Base-by-base conservation (phyloP, 2,329 filamentous ascomycete species). In the Calonectria naviculata region DNA sequence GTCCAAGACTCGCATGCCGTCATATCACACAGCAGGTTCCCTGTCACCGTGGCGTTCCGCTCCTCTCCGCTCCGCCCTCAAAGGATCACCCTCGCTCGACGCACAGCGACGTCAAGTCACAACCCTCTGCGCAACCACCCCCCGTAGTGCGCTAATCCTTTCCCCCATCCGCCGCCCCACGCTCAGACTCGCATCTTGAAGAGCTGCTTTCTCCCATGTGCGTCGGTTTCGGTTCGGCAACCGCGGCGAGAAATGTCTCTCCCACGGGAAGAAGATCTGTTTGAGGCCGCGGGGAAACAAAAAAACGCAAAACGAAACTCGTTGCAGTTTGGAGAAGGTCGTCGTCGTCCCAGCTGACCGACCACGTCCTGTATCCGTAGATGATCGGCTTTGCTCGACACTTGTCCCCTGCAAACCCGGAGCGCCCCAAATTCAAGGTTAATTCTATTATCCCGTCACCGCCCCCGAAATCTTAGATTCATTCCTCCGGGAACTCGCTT, bases 381-480 rank as follows among this genome's bases (percentile, higher is more conserved):
- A 41, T 61, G 67, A 69, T 69, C 67, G 42, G 36, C 67, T 60
- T 19, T 34, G 56, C 19, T 49, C 38, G 31, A 49, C 31, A 52
- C 46, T 60, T 31, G 54, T 28, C 54, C 67, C 68, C 63, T 70
- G 68, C 63, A 67, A 67, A 42, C 24, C 28, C 46, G 31, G 34
- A 61, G 19, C 61, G 49, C 67, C 62, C 63, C 36, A 67, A 47
- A 70, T 63, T 63, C 68, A 63, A 70, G 68, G 68, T 70, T 67
- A 70, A 54, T 67, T 70, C 31, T 24, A 67, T 56, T 67, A 24
- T 54, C 46, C 61, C 44, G 47, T 58, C 67, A 38, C 65, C 49
- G 58, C 60, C 60, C 31, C 61, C 58, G 58, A 28, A 61, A 58
- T 52, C 49, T 58, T 68, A 56, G 56, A 61, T 58, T 58, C 52